phyloP scores from a whole-genome alignment of 1,284 basidiomycete genomes.

The Trametes sp. region DNA sequence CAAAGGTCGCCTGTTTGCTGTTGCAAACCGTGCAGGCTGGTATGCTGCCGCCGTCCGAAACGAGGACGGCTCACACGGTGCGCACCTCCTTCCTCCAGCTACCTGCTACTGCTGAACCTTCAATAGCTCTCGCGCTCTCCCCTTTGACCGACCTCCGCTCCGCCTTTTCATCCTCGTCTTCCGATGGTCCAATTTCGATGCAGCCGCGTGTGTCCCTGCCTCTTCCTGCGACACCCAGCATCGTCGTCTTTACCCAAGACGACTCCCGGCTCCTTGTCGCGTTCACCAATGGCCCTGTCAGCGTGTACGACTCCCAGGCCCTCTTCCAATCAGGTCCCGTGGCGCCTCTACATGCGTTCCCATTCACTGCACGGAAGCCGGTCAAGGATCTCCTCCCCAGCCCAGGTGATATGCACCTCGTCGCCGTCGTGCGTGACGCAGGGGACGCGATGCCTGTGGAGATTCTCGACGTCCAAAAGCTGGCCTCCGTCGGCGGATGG shows the following conservation, averaged over 20 bases:
- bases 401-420: constrained; percentile 66
- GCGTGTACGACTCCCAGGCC: constrained; percentile 60
- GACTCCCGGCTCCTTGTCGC: constrained; percentile 69
- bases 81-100: neutral
- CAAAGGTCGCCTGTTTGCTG: constrained; percentile 57
- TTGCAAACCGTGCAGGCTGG: constrained; percentile 66
- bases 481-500: constrained; percentile 72
- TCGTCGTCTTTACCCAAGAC: constrained; percentile 61
- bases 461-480: constrained; percentile 59
- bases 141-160: constrained; percentile 62
- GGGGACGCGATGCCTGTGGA: constrained; percentile 55
- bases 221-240: constrained; percentile 55
- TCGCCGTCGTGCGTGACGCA: constrained; percentile 65
- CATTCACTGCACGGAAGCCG: constrained; percentile 50
- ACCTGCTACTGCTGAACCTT: constrained; percentile 8
- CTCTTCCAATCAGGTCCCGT: constrained; percentile 56
- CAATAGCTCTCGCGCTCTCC: constrained; percentile 62
- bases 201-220: constrained; percentile 56
- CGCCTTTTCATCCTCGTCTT: constrained; percentile 50
- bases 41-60: constrained; percentile 65
- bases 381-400: constrained; percentile 68
- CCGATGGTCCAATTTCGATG: constrained; percentile 48
- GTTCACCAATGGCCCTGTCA: constrained; percentile 61
- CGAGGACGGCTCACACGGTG: constrained; percentile 48
- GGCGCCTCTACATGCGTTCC: constrained; percentile 56